Base-by-base conservation (phyloP, 2,329 filamentous ascomycete species). In the Aspergillus alliaceus region DNA sequence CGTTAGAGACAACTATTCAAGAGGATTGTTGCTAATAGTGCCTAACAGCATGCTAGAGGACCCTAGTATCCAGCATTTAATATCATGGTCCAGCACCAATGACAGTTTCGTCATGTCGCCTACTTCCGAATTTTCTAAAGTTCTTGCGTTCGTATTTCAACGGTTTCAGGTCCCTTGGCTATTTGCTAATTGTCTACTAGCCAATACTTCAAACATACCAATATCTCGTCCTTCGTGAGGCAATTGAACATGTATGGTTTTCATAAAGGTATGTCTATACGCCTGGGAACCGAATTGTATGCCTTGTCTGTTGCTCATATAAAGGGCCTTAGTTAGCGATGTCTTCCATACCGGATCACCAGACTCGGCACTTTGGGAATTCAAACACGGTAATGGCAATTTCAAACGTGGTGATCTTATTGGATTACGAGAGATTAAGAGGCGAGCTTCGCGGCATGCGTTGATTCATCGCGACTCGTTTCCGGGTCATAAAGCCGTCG, bases 201-300 rank as follows among this genome's bases (percentile, higher is more conserved):
- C 54, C 92, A 96, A 85, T 99, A 99, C 73, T 99, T 99, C 75
- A 99, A 99, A 71, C 95, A 99, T 74, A 99, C 93, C 66, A 99
- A 99, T 71, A 96, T 98, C 59, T 98, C 95, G 11, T 98, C 95
- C 1, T 99, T 99, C 74, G 95, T 99, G 50, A 87, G 95, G 49
- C 95, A 99, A 77, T 79, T 99, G 51, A 99, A 99, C 73, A 99
- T 99, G 95, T 99, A 99, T 68, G 95, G 95, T 6, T 99, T 99
- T 75, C 95, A 99, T 74, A 99, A 99, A 90, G 93, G 93, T 96
- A 75, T 50, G 73, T 47, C 18, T 35, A 49, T n/a, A 25, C 32
- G 4, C 22, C 25, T 20, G 15, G 29, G 18, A 31, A 25, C 46
- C 51, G 48, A 27, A 53, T 54, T 22, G 15, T 42, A 14, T 37